Evolutionary conservation across 2,329 filamentous ascomycete species (phyloP), one percentile per base, ranked within the genome.

Genomic region (Neopestalotiopsis clavispora): DNA sequence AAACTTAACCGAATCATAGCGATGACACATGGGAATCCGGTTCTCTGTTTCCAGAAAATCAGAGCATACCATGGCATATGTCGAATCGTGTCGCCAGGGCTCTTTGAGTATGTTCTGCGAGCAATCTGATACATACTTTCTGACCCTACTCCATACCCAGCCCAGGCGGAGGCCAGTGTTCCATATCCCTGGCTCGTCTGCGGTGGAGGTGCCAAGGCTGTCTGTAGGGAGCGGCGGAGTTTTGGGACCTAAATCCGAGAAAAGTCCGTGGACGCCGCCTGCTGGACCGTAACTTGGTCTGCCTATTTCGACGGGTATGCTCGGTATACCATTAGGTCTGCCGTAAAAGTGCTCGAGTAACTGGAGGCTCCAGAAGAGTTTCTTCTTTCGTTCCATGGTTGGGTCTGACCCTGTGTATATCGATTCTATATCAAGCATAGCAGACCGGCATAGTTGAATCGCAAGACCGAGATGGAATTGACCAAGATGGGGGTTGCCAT

Each of bases 1-100:
- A 59, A 87, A 87, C 65, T 84, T 85, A 70, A 85, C 84, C 0
- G 83, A 82, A 74, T 87, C 84, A 69, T 86, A 87, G 12, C 85
- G 82, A 72, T 86, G 85, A 67, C 83, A 86, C 70, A 84, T 83
- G 4, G 84, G 82, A 40, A 83, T 83, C 20, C 80, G 74, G 72
- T 83, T 85, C 72, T 86, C 84, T 3, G 83, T 81, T 72, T 86
- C 85, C 71, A 85, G 85, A 7, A 87, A 82, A 70, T 86, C 84
- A 1, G 85, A 85, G 0, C 84, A 76, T 0, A 87, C 82, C 71
- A 81, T 82, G 60, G 85, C 79, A 73, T 87, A 87, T 78, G 82
- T 83, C 0, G 85, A 87, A 73, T 86, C 84, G 71, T 84, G 81
- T 14, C 84, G 77, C 85, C 85, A 87, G 0, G 85, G 85, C 68